Conservation (phyloP, 2,329 filamentous ascomycete genomes). For the Xylariaceae sp. region DNA sequence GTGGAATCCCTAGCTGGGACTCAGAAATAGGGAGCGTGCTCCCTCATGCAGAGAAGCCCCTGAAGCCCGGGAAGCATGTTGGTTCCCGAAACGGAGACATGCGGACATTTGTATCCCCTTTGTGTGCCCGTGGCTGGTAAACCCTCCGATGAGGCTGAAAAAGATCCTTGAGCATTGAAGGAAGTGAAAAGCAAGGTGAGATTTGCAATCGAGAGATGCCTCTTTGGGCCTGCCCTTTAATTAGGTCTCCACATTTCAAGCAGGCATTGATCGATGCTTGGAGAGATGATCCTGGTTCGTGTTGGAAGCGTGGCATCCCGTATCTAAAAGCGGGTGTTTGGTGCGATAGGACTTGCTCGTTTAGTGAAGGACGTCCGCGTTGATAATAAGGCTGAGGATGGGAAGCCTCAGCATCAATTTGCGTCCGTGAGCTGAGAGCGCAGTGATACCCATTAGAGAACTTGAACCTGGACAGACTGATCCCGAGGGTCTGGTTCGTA, state of each 20-base stretch:
- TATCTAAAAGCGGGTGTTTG: background rate
- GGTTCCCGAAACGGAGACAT: background rate
- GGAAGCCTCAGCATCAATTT: background rate
- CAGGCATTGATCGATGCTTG: background rate
- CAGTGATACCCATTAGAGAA: background rate
- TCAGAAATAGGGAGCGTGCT: background rate
- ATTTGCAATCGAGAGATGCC: slow-evolving; percentile 8
- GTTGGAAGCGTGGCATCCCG: background rate
- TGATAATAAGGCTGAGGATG: slow-evolving; percentile 9
- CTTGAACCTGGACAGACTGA: background rate
- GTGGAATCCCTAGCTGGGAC: no score
- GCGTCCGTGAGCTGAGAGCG: background rate
- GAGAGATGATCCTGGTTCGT: background rate
- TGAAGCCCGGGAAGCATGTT: background rate
- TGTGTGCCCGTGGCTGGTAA: background rate
- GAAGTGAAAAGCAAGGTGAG: background rate
- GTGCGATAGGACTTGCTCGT: background rate
- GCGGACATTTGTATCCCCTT: background rate
- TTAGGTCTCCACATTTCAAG: background rate
- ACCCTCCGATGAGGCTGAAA: slow-evolving; percentile 13
- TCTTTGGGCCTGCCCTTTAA: background rate
- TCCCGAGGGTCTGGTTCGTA: background rate
- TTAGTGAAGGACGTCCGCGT: background rate
- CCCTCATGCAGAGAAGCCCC: background rate
- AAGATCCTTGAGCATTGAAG: background rate